These are phyloP conservation scores for Aspergillus diversus DNA, from an alignment of 495 filamentous ascomycete species.

Conservation along the genomic window DNA sequence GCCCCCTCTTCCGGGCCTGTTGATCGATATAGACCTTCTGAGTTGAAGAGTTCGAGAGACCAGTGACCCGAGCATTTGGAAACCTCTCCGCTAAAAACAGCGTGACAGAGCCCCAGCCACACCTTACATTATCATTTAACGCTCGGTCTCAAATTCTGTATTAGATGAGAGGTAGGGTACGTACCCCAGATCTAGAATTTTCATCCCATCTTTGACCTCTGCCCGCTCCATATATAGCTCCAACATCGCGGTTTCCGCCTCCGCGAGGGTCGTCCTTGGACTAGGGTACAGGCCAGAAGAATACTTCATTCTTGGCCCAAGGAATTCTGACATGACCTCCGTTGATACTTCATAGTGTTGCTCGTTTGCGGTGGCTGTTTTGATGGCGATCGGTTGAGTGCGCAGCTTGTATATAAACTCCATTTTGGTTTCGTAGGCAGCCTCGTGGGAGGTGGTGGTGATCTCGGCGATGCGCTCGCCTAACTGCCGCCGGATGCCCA, in stretches of 20 bases:
- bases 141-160: too few relatives aligned
- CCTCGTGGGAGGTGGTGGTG: neutral
- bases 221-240: constrained; percentile 3
- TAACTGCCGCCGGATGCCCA: constrained; percentile 9
- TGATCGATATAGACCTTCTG: neutral
- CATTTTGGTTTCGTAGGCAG: constrained; percentile 5
- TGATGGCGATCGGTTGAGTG: constrained; percentile 2
- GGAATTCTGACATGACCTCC: neutral
- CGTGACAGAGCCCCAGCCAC: neutral
- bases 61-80: neutral
- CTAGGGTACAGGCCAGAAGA: constrained; percentile 4
- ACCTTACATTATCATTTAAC: neutral
- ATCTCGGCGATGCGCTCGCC: neutral
- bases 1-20: neutral
- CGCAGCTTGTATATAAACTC: neutral
- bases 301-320: constrained; percentile 12
- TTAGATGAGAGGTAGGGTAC: neutral
- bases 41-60: neutral
- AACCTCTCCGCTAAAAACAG: neutral
- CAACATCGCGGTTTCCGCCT: constrained; percentile 2
- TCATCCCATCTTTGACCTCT: constrained; percentile 11
- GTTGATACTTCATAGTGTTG: constrained; percentile 13
- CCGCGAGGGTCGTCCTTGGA: neutral
- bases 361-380: constrained; percentile 4
- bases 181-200: constrained; percentile 10